Evolutionary conservation across 306 rosid genomes (phyloP).

Genomic region (Potentilla sterilis): DNA sequence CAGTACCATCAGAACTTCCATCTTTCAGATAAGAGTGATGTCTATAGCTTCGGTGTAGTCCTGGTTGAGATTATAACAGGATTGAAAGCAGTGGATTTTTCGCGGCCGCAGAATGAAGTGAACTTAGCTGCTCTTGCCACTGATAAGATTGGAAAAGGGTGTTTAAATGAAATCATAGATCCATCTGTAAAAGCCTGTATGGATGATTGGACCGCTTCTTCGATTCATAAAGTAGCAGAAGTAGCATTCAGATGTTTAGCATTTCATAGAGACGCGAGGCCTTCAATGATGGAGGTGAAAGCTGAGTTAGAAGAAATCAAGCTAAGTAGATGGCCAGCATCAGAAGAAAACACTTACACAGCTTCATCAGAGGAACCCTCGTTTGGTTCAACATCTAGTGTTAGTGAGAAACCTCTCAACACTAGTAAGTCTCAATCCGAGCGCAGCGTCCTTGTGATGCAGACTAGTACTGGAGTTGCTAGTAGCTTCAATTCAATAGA

Average conservation of each 20-base stretch:
- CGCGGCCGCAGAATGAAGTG: conserved; percentile 71
- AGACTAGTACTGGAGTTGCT: conserved; percentile 15
- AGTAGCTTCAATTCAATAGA: conserved; percentile 29
- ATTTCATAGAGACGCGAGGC: conserved; percentile 86
- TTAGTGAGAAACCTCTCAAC: conserved; percentile 53
- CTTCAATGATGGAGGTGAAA: conserved; percentile 85
- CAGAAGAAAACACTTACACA: conserved; percentile 39
- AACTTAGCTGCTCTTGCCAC: conserved; percentile 68
- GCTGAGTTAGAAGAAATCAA: conserved; percentile 67
- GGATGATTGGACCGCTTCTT: conserved; percentile 49
- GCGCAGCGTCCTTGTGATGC: conserved; percentile 23
- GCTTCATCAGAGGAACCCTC: conserved; percentile 47
- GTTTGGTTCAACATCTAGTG: conserved; percentile 46
- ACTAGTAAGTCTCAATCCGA: conserved; percentile 27
- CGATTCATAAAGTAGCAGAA: conserved; percentile 76
- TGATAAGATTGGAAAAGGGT: conserved; percentile 68
- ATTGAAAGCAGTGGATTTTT: conserved; percentile 75
- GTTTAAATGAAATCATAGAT: conserved; percentile 66
- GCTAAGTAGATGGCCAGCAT: conserved; percentile 35
- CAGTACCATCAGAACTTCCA: conserved; percentile 94
- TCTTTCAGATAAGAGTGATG: conserved; percentile 92
- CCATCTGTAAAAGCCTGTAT: conserved; percentile 38
- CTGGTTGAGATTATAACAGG: conserved; percentile 83
- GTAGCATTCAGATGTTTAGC: conserved; percentile 89
- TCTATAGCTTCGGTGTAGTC: conserved; percentile 90